phyloP scores from a whole-genome alignment of 176 grass and related monocot genomes.

The Triticum aestivum region IWGSC_CS_RefSeq_v2.1 NC_057809.1:44792929-44793428 shows the following conservation, averaged over 20 bases:
- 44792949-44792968: background rate
- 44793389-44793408: too few species aligned
- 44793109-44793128: background rate
- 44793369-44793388: too few species aligned
- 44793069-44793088: too few species aligned
- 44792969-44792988: background rate
- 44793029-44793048: background rate
- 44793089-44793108: too few species aligned
- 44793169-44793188: background rate
- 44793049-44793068: background rate
- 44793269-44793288: constrained; percentile 4
- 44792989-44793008: background rate
- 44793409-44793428: too few species aligned
- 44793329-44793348: constrained; percentile 83
- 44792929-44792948: background rate
- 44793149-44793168: background rate
- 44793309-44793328: background rate
- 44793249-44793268: constrained; percentile 39
- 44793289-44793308: background rate
- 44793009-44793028: background rate
- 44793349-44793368: constrained; percentile 74
- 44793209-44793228: background rate
- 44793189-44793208: background rate
- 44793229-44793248: constrained; percentile 45
- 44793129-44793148: background rate